phyloP scores from a whole-genome alignment of 805 yeast species.

The Candida michaelii region DNA sequence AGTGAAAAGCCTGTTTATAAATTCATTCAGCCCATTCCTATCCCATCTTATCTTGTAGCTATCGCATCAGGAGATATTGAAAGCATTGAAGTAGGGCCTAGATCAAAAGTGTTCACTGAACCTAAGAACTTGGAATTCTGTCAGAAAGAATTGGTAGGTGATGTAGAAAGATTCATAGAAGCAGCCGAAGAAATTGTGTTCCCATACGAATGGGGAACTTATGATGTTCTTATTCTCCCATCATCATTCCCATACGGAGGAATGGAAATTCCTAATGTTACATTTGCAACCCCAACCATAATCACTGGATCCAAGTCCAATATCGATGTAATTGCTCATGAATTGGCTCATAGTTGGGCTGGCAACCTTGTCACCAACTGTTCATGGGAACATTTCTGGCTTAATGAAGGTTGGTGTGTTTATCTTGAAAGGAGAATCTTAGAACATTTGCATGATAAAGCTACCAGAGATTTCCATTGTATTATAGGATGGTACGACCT shows the following conservation, averaged over 20 bases:
- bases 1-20: conserved; percentile 16
- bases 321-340: conserved; percentile 90
- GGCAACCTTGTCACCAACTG: conserved; percentile 89
- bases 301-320: conserved; percentile 82
- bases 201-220: conserved; percentile 81
- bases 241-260: conserved; percentile 85
- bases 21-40: conserved; percentile 78
- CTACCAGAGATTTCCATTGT: conserved; percentile 74
- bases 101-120: conserved; percentile 81
- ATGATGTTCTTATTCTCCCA: conserved; percentile 79
- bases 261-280: conserved; percentile 91
- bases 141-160: conserved; percentile 76
- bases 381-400: conserved; percentile 93
- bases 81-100: conserved; percentile 73
- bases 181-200: conserved; percentile 77
- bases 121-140: conserved; percentile 67
- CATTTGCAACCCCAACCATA: conserved; percentile 87
- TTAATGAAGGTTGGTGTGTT: conserved; percentile 96
- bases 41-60: conserved; percentile 81
- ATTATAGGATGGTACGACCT: conserved; percentile 89
- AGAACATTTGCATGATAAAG: conserved; percentile 76
- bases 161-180: conserved; percentile 75
- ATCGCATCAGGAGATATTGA: conserved; percentile 80
- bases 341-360: conserved; percentile 89
- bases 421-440: conserved; percentile 82